These are phyloP conservation scores for Fusarium sp. DNA, from an alignment of 2,329 filamentous ascomycete species.

Conservation along the genomic window DNA sequence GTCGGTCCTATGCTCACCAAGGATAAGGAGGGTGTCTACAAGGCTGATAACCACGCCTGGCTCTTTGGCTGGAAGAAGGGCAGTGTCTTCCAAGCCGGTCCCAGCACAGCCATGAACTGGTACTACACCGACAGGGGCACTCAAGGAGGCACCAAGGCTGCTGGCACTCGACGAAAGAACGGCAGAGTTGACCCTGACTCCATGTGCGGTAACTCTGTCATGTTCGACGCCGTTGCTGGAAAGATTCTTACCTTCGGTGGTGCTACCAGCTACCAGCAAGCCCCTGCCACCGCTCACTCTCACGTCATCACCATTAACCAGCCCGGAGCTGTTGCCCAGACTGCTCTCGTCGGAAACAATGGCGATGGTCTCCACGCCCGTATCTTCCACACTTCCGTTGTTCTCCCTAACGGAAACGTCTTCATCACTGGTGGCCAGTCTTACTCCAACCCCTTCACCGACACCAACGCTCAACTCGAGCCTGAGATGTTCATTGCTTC, in stretches of 20 bases:
- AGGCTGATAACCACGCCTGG: constrained; percentile 49
- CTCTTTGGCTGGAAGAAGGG: constrained; percentile 58
- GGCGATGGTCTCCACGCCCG: constrained; percentile 47
- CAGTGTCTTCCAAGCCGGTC: constrained; percentile 66
- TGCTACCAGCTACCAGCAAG: constrained; percentile 58
- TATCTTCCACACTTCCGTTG: constrained; percentile 60
- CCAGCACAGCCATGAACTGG: constrained; percentile 67
- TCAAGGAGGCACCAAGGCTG: constrained; percentile 43
- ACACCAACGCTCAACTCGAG: constrained; percentile 25
- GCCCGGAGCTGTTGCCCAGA: constrained; percentile 21
- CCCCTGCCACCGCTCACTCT: constrained; percentile 57
- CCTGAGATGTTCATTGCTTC: constrained; percentile 31
- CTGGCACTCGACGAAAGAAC: constrained; percentile 48
- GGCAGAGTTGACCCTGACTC: constrained; percentile 57
- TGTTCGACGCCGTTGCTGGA: constrained; percentile 70
- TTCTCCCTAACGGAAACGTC: constrained; percentile 63
- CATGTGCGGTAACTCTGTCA: constrained; percentile 68
- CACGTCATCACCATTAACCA: constrained; percentile 63
- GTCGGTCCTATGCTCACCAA: constrained; percentile 63
- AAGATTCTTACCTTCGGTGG: constrained; percentile 69
- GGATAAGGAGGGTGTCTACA: constrained; percentile 58
- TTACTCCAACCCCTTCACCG: constrained; percentile 28
- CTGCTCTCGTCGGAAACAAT: constrained; percentile 19
- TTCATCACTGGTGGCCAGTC: constrained; percentile 60
- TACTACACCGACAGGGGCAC: constrained; percentile 55